A percentile compares a stretch with the other conserved stretches of the same genome.
Evolutionary conservation across 129 eudicot species (phyloP).

Genomic region (Heracleum sosnowskyi): DNA sequence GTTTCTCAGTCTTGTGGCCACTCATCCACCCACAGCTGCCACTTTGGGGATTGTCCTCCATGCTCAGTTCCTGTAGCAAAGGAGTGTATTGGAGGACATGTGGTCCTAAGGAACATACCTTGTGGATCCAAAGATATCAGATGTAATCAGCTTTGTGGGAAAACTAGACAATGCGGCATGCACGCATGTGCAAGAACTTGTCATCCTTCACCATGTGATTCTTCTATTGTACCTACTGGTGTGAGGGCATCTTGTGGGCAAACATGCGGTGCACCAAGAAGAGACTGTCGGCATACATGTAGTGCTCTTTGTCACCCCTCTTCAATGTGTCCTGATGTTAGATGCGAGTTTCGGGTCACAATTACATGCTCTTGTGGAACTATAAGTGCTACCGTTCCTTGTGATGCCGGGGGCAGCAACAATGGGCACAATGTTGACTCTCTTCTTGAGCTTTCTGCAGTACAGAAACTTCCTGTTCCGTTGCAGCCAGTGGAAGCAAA

Average conservation of each 20-base stretch:
- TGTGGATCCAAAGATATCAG: constrained; percentile 90
- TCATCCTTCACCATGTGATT: constrained; percentile 78
- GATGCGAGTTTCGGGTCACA: constrained; percentile 85
- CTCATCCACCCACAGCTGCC: constrained; percentile 82
- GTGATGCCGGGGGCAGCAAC: constrained; percentile 82
- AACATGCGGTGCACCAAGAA: constrained; percentile 88
- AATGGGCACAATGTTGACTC: constrained; percentile 46
- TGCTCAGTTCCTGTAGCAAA: constrained; percentile 80
- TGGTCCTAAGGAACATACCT: constrained; percentile 74
- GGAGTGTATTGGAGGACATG: constrained; percentile 96
- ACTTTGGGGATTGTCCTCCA: constrained; percentile 96
- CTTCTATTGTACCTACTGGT: constrained; percentile 34
- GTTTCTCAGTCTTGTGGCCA: constrained; percentile 94
- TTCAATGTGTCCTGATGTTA: constrained; percentile 60
- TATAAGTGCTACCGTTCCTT: constrained; percentile 68
- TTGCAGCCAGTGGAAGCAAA: constrained; percentile 68
- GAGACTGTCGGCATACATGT: constrained; percentile 96
- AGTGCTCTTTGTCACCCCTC: constrained; percentile 72
- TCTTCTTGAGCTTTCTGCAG: constrained; percentile 65
- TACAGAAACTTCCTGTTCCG: constrained; percentile 67
- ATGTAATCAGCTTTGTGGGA: constrained; percentile 89
- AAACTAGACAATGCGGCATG: constrained; percentile 89
- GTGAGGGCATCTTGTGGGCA: constrained; percentile 72
- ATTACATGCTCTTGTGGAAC: constrained; percentile 81
- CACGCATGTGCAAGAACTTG: constrained; percentile 93